Evolutionary conservation across 805 yeast genomes (phyloP), one percentile per base, ranked within the genome.

Genomic region (Wickerhamiella parazyma): DNA sequence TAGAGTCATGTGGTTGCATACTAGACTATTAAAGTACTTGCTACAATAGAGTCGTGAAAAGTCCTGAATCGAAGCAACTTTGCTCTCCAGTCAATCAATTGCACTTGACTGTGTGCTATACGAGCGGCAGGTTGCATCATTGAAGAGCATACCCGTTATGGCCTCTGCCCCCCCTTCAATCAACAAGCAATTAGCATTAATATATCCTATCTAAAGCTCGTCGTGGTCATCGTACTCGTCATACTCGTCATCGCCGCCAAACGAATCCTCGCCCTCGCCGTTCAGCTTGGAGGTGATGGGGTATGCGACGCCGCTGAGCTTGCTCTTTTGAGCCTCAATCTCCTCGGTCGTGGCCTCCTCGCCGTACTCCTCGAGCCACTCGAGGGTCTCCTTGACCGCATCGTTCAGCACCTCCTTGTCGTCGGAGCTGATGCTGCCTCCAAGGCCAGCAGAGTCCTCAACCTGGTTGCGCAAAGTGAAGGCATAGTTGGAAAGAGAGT

Each of bases 251-350:
- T 78, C 81, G 57, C 72, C 80, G 60, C 64, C 71, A 31, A 10
- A 21, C 16, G 37, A 29, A 26, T 36, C 52, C 29, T 64, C 72
- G 33, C 62, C 75, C 20, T 63, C 67, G 20, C 65, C 72, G 64
- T 80, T 81, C 31, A 89, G 67, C 71, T 89, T 91, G 51, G 89
- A 73, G 41, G 95, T 83, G 58, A 91, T 87, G 64, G 97, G 96
- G 65, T 79, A 78, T 38, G 95, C 94, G 57, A 80, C 68, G 55
- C 80, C 74, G 50, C 80, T 74, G 63, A 89, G 74, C 59, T 80
- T 68, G 56, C 81, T 87, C 67, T 76, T 83, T 68, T 86, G 93
- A 65, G 86, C 96, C 45, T 84, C 93, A 55, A 82, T 80, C 59
- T 91, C 98, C 66, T 87, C 96, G 57, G 80, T 74, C 42, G 94